Base-by-base conservation (phyloP, 2,329 filamentous ascomycete genomes). In the Pseudogymnoascus sp. region DNA sequence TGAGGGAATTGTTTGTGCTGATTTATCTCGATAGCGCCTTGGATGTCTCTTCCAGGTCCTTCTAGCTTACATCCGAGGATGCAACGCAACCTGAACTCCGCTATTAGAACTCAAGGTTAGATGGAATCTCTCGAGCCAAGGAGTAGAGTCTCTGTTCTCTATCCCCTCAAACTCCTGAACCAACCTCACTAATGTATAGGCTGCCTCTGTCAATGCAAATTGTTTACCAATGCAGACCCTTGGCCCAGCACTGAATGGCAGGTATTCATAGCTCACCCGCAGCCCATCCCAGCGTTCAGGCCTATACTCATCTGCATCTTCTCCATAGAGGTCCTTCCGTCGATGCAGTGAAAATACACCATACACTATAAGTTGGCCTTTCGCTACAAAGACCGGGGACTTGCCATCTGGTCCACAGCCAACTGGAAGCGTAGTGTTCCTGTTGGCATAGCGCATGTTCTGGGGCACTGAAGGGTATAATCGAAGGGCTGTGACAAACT, bases 381-480 rank as follows among this genome's bases (percentile, higher is more conserved):
- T 69, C 1, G 64, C 61, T 9, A 76, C 61, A 29, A 74, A 72
- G 5, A 76, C 64, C 6, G 69, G 72, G 1, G 65, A 65, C 13
- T 67, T 67, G 0, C 73, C 71, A 64, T 74, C 72, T 1, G 65
- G 66, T 1, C 74, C 75, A 27, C 40, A 21, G 21, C 40, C 40
- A 5, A 61, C 42, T 1, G 74, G 75, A 4, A 76, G 60, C 0
- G 69, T 69, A 0, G 72, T 74, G 60, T 84, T 81, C 52, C 73
- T 73, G 21, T 75, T 72, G 2, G 82, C 80, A 25, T 70, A 67
- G 62, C 83, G 78, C 6, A 72, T 71, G 69, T 86, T 86, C 55
- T 77, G 66, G 1, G 82, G 82, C 6, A 85, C 81, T 6, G 80
- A 74, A 1, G 82, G 81, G 65, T 82, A 78, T 1, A 82, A 66